Evolutionary conservation across 179 eudicot species (phyloP), one percentile per base, ranked within the genome.

Genomic region (Silene noctiflora): DNA sequence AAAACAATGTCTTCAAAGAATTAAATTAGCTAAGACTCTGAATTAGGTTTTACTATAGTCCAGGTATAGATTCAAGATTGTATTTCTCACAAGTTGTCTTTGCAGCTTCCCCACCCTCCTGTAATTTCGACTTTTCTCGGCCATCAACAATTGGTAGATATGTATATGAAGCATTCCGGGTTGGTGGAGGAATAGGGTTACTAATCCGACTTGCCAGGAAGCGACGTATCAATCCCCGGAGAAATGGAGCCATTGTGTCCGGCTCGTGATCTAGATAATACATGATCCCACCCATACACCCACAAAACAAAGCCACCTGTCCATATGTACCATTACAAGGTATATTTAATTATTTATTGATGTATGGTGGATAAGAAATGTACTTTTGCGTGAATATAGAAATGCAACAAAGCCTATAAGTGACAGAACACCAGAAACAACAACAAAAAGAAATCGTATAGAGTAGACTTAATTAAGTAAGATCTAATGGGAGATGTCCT

Each of bases 281-380:
- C 99, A 95, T 95, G 31, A 93, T 87, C 71, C 90, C 99, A 3
- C 99, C 97, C 97, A 95, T 95, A 80, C 96, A 91, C 1, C 90
- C 93, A 74, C 99, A 89, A 81, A 95, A 95, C 68, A 95, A 80
- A 72, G 91, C 93, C 83, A 95, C 99, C 99, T 95, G 84, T 16
- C 42, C 17, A 72, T 4, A 39, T 1, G 11, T 39, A 39, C 1
- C 46, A 19, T 29, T 53, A 14, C 4, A 12, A 33, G 22, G 46
- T 39, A 39, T 39, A 39, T 8, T 39, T 39, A 29, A n/a, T 17
- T 22, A 22, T 16, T 22, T 21, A 48, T 48, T 0, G 4, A 14
- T 27, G 9, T 3, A 67, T 46, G 19, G 8, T 14, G 19, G 7
- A 3, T 21, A 21, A 20, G 21, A 46, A 29, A 13, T 46, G 48